Evolutionary conservation across 2,329 filamentous ascomycete species (phyloP).

Genomic region (Colletotrichum sojae): DNA sequence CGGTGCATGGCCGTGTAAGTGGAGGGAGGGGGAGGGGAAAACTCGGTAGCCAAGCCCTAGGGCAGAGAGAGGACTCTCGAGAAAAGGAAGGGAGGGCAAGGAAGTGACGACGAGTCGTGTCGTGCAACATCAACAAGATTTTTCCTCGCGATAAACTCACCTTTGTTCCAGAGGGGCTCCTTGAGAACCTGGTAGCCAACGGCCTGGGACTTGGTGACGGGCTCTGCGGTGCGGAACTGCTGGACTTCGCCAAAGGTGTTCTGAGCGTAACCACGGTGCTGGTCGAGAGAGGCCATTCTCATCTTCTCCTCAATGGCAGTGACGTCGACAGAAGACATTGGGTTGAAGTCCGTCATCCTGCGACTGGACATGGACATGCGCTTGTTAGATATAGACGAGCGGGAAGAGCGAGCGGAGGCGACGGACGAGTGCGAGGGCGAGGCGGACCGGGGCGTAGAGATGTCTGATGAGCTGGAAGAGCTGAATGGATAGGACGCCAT

Average conservation of each 20-base stretch:
- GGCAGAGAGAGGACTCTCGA: background rate
- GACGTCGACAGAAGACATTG: constrained; percentile 70
- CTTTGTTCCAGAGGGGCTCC: constrained; percentile 77
- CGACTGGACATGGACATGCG: constrained; percentile 65
- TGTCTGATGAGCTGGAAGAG: constrained; percentile 63
- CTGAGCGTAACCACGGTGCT: constrained; percentile 72
- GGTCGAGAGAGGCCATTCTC: constrained; percentile 72
- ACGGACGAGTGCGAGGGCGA: constrained; percentile 65
- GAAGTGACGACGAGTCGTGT: constrained; percentile 15
- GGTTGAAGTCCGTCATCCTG: constrained; percentile 67
- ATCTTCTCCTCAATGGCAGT: constrained; percentile 71
- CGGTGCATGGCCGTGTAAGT: constrained; percentile 27
- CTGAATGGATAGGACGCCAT: constrained; percentile 55
- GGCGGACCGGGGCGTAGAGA: constrained; percentile 68
- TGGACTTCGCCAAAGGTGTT: constrained; percentile 69
- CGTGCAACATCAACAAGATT: constrained; percentile 10
- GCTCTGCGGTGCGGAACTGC: constrained; percentile 68
- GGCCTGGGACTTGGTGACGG: constrained; percentile 65
- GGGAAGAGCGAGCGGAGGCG: constrained; percentile 62
- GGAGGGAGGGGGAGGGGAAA: constrained; percentile 7
- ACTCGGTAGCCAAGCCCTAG: constrained; percentile 5
- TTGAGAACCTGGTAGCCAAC: constrained; percentile 73
- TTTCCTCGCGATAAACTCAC: constrained; percentile 54
- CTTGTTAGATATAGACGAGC: constrained; percentile 67
- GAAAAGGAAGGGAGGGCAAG: no score